Evolutionary conservation across 441 rosid genomes (phyloP), one percentile per base, ranked within the genome.

Genomic region (Isatis lusitanica): DNA sequence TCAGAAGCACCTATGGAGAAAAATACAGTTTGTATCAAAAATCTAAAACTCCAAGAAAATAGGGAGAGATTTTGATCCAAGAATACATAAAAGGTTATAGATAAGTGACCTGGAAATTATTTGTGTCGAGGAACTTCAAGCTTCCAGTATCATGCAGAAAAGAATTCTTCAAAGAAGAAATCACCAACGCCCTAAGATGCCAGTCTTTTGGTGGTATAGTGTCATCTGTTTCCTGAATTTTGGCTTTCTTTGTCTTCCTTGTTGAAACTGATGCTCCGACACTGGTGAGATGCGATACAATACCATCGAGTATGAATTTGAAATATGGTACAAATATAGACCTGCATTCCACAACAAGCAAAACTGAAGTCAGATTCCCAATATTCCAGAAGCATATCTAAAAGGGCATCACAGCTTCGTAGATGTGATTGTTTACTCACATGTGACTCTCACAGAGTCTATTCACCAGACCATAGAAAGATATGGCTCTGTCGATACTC

Each of bases 261-360:
- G 83, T 74, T 76, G 81, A 26, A 57, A 71, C 79, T 35, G 72
- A 74, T 62, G 77, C 85, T 63, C 71, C 83, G 17, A 77, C 62
- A 77, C 76, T 84, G 72, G 83, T 73, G 79, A 96, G 98, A 79
- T 86, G 88, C 30, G 70, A 80, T 56, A 88, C 79, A 69, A 88
- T 90, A 65, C 85, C 83, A 71, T 90, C 94, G 43, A 88, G 89
- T 81, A 96, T 46, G 74, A 83, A 84, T 77, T 93, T 93, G 83
- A 93, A 93, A 78, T 93, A 96, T 26, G 96, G 97, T 38, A 96
- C 98, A 78, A 93, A 93, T 51, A 96, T 81, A 33, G 97, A 91
- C 84, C 99, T 96, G 89, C 85, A 80, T 35, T 57, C 31, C 63
- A 68, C 46, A 78, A 63, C 31, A 60, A 75, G 65, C 70, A 24